Conservation (phyloP, 441 rosid species). For the Croton laevigatus region DNA sequence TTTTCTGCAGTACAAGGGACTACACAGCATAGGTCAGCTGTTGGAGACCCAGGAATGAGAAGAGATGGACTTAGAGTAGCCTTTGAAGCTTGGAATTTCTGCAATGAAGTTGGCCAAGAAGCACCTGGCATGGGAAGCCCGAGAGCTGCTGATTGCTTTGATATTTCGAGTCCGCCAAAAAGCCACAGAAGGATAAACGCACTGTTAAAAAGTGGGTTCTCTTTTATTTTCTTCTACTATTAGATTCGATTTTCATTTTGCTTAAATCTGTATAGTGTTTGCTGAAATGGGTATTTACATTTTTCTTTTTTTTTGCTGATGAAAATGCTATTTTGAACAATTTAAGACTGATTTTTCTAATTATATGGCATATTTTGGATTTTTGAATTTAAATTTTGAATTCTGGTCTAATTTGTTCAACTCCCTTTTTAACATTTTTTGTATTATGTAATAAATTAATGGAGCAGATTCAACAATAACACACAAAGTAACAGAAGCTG, state of each 20-base stretch:
- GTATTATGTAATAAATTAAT: constrained; percentile 3
- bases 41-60: constrained; percentile 66
- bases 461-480: constrained; percentile 31
- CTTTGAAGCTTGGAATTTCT: constrained; percentile 70
- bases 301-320: neutral
- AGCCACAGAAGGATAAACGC: constrained; percentile 22
- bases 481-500: constrained; percentile 65
- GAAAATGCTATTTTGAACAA: neutral
- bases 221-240: neutral
- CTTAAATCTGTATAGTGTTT: neutral
- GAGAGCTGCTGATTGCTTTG: constrained; percentile 75
- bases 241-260: neutral
- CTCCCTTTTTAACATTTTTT: constrained; percentile 1
- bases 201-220: constrained; percentile 16
- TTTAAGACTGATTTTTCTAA: neutral
- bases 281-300: constrained; percentile 2
- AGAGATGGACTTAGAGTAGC: constrained; percentile 56
- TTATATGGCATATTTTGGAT: neutral
- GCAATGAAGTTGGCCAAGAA: constrained; percentile 70
- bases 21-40: constrained; percentile 34
- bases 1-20: constrained; percentile 11
- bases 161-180: constrained; percentile 30
- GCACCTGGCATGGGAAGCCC: constrained; percentile 62
- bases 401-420: neutral
- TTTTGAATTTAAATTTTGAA: neutral